Conservation (phyloP, 495 filamentous ascomycete species). For the Venustampulla echinocandica region DNA sequence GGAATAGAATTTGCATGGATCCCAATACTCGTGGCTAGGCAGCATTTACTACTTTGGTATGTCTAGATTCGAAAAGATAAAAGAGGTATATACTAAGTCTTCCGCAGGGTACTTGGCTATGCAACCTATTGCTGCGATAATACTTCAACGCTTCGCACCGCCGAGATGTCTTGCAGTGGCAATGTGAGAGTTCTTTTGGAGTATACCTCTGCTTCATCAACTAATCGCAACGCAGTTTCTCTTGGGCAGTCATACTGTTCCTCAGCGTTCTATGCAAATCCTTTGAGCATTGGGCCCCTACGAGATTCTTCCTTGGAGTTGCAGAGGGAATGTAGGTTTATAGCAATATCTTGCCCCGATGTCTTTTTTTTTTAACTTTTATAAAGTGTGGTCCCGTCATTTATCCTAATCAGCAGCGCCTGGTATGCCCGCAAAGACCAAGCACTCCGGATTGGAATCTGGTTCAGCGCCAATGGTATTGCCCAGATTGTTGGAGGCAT, state of each 20-base stretch:
- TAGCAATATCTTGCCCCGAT: background rate
- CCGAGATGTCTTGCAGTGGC: constrained; percentile 30
- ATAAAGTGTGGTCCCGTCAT: constrained; percentile 27
- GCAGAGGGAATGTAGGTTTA: constrained; percentile 32
- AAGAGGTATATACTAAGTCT: background rate
- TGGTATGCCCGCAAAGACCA: constrained; percentile 55
- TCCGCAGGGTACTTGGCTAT: constrained; percentile 30
- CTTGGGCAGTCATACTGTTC: background rate
- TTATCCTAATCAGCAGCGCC: constrained; percentile 40
- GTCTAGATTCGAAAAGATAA: background rate
- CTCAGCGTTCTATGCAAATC: constrained; percentile 14
- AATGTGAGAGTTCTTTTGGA: constrained; percentile 24
- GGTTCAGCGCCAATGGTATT: constrained; percentile 55
- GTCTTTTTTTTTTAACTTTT: background rate
- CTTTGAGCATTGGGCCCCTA: constrained; percentile 39
- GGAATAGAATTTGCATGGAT: constrained; percentile 27
- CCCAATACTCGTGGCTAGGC: constrained; percentile 29
- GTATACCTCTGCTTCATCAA: too few species aligned
- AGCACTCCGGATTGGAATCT: constrained; percentile 45
- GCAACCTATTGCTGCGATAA: constrained; percentile 38
- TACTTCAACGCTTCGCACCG: constrained; percentile 48
- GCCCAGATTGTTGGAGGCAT: background rate
- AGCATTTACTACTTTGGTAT: constrained; percentile 48
- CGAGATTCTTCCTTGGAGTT: constrained; percentile 44
- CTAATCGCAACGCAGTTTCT: background rate